Percentiles rank a stretch among this genome's conserved stretches.
These are phyloP conservation scores for Penicillium egyptiacum DNA, from an alignment of 495 filamentous ascomycete genomes.

Conservation along the genomic window DNA sequence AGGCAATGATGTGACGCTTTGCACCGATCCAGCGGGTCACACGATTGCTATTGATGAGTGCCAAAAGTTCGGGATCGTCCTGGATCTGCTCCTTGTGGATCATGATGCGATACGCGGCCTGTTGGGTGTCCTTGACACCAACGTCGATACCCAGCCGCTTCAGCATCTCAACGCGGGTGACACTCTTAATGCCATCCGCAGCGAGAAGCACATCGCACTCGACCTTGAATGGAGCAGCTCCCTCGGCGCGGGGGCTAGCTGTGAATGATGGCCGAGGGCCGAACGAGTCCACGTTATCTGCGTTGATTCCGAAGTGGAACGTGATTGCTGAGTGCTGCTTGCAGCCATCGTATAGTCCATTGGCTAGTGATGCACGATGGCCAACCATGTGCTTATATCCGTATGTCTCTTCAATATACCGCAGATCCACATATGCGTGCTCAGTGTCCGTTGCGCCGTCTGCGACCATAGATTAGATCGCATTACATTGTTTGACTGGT, in stretches of 20 bases:
- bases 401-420: slow-evolving; percentile 65
- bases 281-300: slow-evolving; percentile 55
- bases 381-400: slow-evolving; percentile 76
- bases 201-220: slow-evolving; percentile 69
- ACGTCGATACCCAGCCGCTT: slow-evolving; percentile 51
- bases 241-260: slow-evolving; percentile 55
- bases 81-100: slow-evolving; percentile 66
- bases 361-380: slow-evolving; percentile 72
- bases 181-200: slow-evolving; percentile 72
- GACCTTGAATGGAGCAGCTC: slow-evolving; percentile 48
- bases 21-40: slow-evolving; percentile 79
- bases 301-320: slow-evolving; percentile 65
- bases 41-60: slow-evolving; percentile 62
- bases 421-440: slow-evolving; percentile 67
- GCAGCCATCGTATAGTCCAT: slow-evolving; percentile 65
- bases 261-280: slow-evolving; percentile 55
- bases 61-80: slow-evolving; percentile 65
- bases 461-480: slow-evolving; percentile 23
- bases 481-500: background rate
- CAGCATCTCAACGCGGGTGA: slow-evolving; percentile 63
- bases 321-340: slow-evolving; percentile 60
- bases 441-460: slow-evolving; percentile 67
- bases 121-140: slow-evolving; percentile 67
- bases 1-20: slow-evolving; percentile 79
- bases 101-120: slow-evolving; percentile 87